Evolutionary conservation across 305 asterid species (phyloP), one percentile per base, ranked within the genome.

Genomic region (Solanum hybrid): DNA sequence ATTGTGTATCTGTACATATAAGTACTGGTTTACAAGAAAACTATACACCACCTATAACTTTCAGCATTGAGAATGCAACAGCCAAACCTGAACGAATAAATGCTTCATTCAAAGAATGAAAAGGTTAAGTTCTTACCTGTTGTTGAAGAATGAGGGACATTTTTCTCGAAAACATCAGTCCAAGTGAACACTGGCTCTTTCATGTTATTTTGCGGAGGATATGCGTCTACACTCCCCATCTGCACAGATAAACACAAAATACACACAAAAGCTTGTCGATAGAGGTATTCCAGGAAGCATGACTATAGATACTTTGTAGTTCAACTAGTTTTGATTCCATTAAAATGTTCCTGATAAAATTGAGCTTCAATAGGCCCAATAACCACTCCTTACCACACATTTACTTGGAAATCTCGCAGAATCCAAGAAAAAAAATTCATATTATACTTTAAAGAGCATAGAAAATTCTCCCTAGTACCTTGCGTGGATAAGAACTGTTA

Each of bases 151-250:
- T 94, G 90, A 89, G 89, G 73, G 85, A 83, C 51, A 41, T 81
- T 84, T 92, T 91, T 93, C 93, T 96, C 98, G 39, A 92, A 91
- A 89, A 97, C 98, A 86, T 97, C 95, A 32, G 99, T 94, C 98
- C 97, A 97, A 80, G 97, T 93, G 91, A 97, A 93, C 86, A 92
- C 92, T 2, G 94, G 57, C 92, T 97, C 99, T 89, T 93, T 96
- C 92, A 90, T 96, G 92, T 90, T 92, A 91, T 91, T 94, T 90
- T 94, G 98, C 87, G 93, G 92, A 89, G 97, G 96, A 92, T 93
- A 78, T 27, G 92, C 94, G 93, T 97, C 99, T 83, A 95, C 94
- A 89, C 95, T 98, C 61, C 97, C 99, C 96, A 94, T 97, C 99
- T 97, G 94, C 91, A 90, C 20, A 57, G 45, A 85, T 11, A 85